A percentile compares a stretch with the other conserved stretches of the same genome.
phyloP scores from a whole-genome alignment of 108 stramenopile species.

The Schizochytrium sp. region DNA sequence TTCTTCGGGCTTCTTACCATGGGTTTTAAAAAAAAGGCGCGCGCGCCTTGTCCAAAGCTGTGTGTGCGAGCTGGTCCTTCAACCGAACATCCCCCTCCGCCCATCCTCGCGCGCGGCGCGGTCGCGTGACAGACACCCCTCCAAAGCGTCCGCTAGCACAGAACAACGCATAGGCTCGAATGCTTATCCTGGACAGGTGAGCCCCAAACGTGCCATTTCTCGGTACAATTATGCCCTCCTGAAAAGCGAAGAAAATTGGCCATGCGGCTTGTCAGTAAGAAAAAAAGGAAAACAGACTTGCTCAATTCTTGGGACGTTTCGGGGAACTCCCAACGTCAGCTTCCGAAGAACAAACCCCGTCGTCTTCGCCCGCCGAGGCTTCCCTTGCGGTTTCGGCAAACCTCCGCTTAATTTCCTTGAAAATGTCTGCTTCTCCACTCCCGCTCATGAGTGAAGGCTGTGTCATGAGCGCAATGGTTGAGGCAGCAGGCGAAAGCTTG shows the following conservation, averaged over 20 bases:
- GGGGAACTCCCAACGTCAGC: not conserved
- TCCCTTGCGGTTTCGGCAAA: not conserved
- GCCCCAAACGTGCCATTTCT: no score
- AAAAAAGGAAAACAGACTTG: no score
- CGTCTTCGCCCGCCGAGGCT: not conserved
- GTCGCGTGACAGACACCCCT: no score
- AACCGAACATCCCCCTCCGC: no score
- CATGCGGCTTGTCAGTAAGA: no score
- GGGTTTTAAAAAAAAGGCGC: not conserved
- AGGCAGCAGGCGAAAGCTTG: not conserved
- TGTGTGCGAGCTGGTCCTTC: not conserved
- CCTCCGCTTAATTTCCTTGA: not conserved
- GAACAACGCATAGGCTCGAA: no score
- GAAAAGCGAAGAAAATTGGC: no score
- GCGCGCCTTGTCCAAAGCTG: not conserved
- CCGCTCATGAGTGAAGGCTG: not conserved
- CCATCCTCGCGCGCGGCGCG: no score
- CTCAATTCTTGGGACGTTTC: not conserved
- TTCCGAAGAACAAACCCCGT: not conserved
- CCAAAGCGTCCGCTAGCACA: no score
- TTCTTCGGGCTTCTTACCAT: no score
- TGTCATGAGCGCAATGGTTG: not conserved
- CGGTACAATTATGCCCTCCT: no score
- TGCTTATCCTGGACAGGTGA: no score
- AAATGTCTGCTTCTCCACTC: not conserved